A percentile compares a stretch with the other conserved stretches of the same genome.
phyloP scores from a whole-genome alignment of 2,329 filamentous ascomycete species.

The Sclerotinia trifoliorum region DNA sequence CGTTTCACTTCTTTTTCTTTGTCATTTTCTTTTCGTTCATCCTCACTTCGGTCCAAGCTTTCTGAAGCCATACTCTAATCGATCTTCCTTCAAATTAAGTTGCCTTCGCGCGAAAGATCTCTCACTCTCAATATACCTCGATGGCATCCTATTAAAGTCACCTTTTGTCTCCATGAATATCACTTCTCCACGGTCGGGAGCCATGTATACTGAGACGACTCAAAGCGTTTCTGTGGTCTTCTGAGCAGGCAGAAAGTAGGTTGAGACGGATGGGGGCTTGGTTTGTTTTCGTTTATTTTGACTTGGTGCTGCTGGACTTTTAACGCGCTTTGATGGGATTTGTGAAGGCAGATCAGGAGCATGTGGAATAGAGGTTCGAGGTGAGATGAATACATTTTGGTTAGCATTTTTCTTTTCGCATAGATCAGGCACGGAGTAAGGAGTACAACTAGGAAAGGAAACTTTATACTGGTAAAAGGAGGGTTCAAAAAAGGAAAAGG shows the following conservation, averaged over 20 bases:
- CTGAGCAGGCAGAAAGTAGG: constrained; percentile 10
- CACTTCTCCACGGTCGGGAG: constrained; percentile 8
- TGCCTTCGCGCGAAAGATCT: background rate
- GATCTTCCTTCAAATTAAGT: background rate
- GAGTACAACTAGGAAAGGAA: background rate
- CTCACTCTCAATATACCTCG: background rate
- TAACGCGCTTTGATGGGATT: background rate
- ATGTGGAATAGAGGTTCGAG: background rate
- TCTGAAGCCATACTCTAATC: background rate
- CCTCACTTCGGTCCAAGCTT: background rate
- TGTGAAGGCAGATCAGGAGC: background rate
- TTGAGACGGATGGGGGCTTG: constrained; percentile 1
- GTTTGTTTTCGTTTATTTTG: background rate
- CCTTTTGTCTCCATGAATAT: background rate
- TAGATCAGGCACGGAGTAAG: background rate
- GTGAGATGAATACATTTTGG: background rate
- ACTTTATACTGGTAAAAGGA: background rate
- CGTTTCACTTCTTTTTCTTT: background rate
- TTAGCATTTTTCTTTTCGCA: background rate
- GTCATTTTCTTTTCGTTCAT: constrained; percentile 1
- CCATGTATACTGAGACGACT: constrained; percentile 17
- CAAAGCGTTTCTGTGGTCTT: constrained; percentile 7
- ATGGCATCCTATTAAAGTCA: background rate
- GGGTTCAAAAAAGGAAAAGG: background rate
- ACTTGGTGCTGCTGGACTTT: background rate